These are phyloP conservation scores for Quercus phellos DNA, from an alignment of 331 rosid species.

Conservation along the genomic window DNA sequence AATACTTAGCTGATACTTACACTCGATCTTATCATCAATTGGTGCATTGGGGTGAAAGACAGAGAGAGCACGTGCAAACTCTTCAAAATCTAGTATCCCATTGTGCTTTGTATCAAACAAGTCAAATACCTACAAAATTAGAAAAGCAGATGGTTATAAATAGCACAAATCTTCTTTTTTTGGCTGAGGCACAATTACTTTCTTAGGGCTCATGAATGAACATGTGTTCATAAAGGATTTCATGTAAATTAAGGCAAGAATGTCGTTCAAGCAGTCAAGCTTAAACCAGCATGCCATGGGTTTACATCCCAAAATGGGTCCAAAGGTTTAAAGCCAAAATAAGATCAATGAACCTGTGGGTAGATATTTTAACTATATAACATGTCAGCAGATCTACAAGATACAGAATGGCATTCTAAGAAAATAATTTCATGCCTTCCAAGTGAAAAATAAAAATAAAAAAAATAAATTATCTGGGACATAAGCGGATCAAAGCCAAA, in stretches of 20 bases:
- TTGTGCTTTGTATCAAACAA: conserved; percentile 57
- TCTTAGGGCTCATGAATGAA: conserved; percentile 1
- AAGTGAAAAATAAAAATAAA: background rate
- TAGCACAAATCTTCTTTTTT: background rate
- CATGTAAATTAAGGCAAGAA: conserved; percentile 3
- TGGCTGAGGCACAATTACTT: background rate
- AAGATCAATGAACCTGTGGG: background rate
- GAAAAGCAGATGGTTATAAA: conserved; percentile 1
- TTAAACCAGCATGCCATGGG: background rate
- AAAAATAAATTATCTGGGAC: background rate
- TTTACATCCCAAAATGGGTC: background rate
- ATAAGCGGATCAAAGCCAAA: background rate
- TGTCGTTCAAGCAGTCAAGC: background rate
- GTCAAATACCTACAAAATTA: conserved; percentile 46
- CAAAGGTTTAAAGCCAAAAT: background rate
- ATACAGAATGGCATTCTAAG: background rate
- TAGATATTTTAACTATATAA: background rate
- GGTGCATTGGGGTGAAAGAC: conserved; percentile 65
- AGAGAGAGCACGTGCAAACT: conserved; percentile 58
- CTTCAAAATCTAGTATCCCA: conserved; percentile 57
- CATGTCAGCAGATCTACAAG: background rate
- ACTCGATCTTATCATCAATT: conserved; percentile 50
- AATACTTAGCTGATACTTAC: conserved; percentile 33
- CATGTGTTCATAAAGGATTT: background rate
- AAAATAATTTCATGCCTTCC: background rate